phyloP scores from a whole-genome alignment of 2,329 filamentous ascomycete species.

The Colletotrichum lupini region DNA sequence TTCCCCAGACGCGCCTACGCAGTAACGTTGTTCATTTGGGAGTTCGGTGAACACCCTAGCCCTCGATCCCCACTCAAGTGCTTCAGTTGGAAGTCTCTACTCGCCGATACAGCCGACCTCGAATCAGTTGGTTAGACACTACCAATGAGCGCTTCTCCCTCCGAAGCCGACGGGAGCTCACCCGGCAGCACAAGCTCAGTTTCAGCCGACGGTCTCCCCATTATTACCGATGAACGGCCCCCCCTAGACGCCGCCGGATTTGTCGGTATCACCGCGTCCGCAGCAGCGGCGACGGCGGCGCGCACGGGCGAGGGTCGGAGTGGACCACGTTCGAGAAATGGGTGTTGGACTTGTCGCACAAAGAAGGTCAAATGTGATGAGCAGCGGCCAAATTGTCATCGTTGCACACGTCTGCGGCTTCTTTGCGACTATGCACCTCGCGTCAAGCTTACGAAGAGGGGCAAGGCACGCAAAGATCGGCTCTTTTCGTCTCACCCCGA shows the following conservation, averaged over 20 bases:
- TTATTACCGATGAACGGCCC: not conserved
- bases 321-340: slow-evolving; percentile 33
- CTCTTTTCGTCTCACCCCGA: not conserved
- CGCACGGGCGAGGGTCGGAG: slow-evolving; percentile 31
- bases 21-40: not conserved
- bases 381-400: slow-evolving; percentile 39
- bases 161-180: slow-evolving; percentile 11
- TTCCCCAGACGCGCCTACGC: not conserved
- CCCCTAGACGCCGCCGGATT: not conserved
- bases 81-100: not conserved
- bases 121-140: not conserved
- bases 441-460: slow-evolving; percentile 15
- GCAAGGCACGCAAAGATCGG: slow-evolving; percentile 20
- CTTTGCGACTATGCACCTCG: slow-evolving; percentile 44
- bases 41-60: not conserved
- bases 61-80: slow-evolving; percentile 14
- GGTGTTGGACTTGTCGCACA: slow-evolving; percentile 43
- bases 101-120: slow-evolving; percentile 14
- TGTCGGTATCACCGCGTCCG: not conserved
- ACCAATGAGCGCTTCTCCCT: slow-evolving; percentile 24
- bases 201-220: not conserved
- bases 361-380: slow-evolving; percentile 49
- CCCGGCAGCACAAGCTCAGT: not conserved
- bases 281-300: not conserved
- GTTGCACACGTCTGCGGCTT: slow-evolving; percentile 41